These are phyloP conservation scores for Acanthamoeba healyi DNA, from an alignment of 208 protist genomes.

Conservation along the genomic window DNA sequence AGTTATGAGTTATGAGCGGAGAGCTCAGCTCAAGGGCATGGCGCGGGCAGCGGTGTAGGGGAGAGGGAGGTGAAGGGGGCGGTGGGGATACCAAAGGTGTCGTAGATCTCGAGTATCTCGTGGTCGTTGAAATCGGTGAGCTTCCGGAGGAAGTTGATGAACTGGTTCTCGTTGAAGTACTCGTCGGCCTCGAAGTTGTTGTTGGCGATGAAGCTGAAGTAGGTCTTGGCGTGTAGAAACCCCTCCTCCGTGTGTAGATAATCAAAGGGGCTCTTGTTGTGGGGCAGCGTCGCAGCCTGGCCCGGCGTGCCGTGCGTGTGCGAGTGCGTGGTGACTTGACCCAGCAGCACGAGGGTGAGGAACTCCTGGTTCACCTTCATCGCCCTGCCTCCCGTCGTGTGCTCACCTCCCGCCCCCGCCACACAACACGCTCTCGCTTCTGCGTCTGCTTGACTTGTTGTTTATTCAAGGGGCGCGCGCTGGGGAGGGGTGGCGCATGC, in stretches of 20 bases:
- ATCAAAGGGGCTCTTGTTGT: constrained; percentile 66
- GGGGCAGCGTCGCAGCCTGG: background rate
- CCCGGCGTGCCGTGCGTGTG: background rate
- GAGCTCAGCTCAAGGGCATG: background rate
- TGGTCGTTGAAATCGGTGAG: constrained; percentile 76
- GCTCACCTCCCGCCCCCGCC: background rate
- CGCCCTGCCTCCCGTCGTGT: background rate
- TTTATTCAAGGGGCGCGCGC: background rate
- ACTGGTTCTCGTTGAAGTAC: constrained; percentile 76
- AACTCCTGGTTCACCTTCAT: constrained; percentile 66
- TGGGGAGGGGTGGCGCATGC: background rate
- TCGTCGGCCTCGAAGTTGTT: background rate
- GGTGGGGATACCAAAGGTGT: constrained; percentile 66
- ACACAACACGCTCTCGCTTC: background rate
- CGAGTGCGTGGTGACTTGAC: background rate
- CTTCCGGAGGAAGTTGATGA: constrained; percentile 73
- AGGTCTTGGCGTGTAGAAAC: constrained; percentile 53
- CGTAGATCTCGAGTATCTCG: constrained; percentile 65
- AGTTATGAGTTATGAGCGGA: too few species aligned
- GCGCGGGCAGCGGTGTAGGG: background rate
- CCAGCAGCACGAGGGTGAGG: constrained; percentile 3
- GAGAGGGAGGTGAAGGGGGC: background rate
- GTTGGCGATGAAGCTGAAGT: constrained; percentile 36
- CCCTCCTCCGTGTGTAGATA: constrained; percentile 70
- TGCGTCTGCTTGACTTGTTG: background rate